Percentiles rank a stretch among this genome's conserved stretches.
Evolutionary conservation across 805 yeast species (phyloP).

Genomic region (Cyberlindnera bimundalis): DNA sequence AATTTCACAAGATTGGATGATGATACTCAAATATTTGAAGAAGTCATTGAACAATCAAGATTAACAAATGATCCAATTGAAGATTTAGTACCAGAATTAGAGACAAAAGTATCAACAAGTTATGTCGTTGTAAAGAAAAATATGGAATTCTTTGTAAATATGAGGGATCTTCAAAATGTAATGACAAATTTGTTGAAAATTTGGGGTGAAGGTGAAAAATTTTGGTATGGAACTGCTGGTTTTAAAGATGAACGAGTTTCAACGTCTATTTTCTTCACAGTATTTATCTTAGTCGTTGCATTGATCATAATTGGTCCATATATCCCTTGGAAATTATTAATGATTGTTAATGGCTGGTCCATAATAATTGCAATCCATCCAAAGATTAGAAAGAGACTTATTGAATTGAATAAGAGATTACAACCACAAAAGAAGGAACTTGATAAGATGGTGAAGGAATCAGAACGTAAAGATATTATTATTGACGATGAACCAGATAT

Average conservation of each 20-base stretch:
- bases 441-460: slow-evolving; percentile 32
- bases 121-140: slow-evolving; percentile 29
- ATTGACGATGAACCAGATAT: slow-evolving; percentile 65
- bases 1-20: slow-evolving; percentile 32
- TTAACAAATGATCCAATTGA: slow-evolving; percentile 11
- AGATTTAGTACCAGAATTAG: slow-evolving; percentile 25
- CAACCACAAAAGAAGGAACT: slow-evolving; percentile 30
- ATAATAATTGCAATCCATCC: slow-evolving; percentile 59
- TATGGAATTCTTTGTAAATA: slow-evolving; percentile 47
- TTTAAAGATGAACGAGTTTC: slow-evolving; percentile 68
- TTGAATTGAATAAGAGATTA: slow-evolving; percentile 21
- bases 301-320: slow-evolving; percentile 44
- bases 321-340: slow-evolving; percentile 62
- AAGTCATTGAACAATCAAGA: slow-evolving; percentile 8
- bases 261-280: slow-evolving; percentile 51
- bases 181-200: slow-evolving; percentile 51
- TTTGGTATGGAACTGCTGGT: slow-evolving; percentile 60
- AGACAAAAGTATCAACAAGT: slow-evolving; percentile 20
- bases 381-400: slow-evolving; percentile 31
- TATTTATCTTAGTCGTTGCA: slow-evolving; percentile 36
- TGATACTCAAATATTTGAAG: slow-evolving; percentile 29
- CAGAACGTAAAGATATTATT: slow-evolving; percentile 50
- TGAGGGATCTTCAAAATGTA: slow-evolving; percentile 71
- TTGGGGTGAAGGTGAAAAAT: slow-evolving; percentile 49
- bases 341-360: slow-evolving; percentile 59